These are phyloP conservation scores for Tricholoma saponaceum DNA, from an alignment of 768 basidiomycete genomes.

Conservation along the genomic window DNA sequence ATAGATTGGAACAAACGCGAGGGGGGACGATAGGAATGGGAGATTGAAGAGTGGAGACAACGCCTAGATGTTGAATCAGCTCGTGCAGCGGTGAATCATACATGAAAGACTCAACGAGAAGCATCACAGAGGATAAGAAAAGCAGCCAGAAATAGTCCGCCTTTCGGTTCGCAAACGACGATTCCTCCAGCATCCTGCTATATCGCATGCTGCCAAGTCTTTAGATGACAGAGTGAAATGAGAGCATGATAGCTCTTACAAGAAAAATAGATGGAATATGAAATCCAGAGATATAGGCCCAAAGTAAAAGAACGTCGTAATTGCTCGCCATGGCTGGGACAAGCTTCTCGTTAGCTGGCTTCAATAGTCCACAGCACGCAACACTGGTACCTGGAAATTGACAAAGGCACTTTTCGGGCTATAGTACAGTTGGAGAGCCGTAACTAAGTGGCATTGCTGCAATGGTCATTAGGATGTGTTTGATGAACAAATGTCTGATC, in stretches of 20 bases:
- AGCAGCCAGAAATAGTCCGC: conserved; percentile 98
- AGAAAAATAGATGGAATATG: conserved; percentile 97
- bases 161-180: conserved; percentile 83
- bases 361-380: neutral
- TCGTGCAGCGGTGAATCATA: conserved; percentile 1
- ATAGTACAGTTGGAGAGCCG: conserved; percentile 90
- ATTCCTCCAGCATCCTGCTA: conserved; percentile 95
- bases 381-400: conserved; percentile 64
- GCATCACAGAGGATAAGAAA: conserved; percentile 75
- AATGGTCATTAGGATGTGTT: conserved; percentile 1
- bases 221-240: neutral
- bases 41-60: conserved; percentile 88
- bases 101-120: conserved; percentile 58
- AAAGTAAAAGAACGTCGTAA: conserved; percentile 96
- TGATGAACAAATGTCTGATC: neutral
- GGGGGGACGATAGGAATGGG: conserved; percentile 88
- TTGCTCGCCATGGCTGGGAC: conserved; percentile 75
- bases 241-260: conserved; percentile 54
- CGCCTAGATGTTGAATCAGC: conserved; percentile 34
- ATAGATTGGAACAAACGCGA: conserved; percentile 95
- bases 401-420: conserved; percentile 82
- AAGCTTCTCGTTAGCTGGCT: conserved; percentile 8
- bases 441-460: conserved; percentile 90
- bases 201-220: conserved; percentile 80
- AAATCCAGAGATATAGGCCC: conserved; percentile 92